Conservation (phyloP, 768 basidiomycete genomes). For the Xerocomus potaroensis region DNA sequence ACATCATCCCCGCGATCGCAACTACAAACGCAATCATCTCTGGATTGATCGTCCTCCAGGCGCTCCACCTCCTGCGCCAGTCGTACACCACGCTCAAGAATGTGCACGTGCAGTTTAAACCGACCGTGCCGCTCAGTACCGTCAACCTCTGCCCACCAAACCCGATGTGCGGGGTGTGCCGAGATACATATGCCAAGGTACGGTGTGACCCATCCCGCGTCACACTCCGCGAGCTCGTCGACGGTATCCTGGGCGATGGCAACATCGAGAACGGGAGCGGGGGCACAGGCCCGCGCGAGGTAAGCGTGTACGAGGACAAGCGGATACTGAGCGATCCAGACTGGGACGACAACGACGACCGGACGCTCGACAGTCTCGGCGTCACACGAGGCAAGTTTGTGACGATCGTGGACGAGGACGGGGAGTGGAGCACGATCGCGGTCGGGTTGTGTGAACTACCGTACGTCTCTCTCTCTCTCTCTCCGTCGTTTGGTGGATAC, state of each 20-base stretch:
- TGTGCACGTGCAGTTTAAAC: conserved; percentile 76
- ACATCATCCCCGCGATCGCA: conserved; percentile 98
- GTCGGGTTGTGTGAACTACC: conserved; percentile 66
- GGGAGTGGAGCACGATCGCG: conserved; percentile 64
- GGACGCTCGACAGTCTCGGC: conserved; percentile 77
- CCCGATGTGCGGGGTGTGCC: conserved; percentile 75
- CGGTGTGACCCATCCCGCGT: conserved; percentile 68
- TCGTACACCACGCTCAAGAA: conserved; percentile 60
- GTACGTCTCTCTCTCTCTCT: conserved; percentile 42
- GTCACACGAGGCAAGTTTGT: conserved; percentile 84
- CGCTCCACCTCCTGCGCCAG: conserved; percentile 74
- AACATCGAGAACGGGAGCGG: conserved; percentile 23
- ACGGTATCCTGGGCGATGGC: conserved; percentile 58
- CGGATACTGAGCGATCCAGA: conserved; percentile 89
- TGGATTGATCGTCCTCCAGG: conserved; percentile 91
- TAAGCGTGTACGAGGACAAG: conserved; percentile 84
- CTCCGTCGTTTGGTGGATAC: neutral
- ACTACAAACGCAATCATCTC: conserved; percentile 98
- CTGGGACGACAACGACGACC: conserved; percentile 82
- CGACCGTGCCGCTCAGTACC: conserved; percentile 70
- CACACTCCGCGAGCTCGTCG: conserved; percentile 69
- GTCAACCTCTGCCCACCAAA: conserved; percentile 68
- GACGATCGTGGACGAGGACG: conserved; percentile 86
- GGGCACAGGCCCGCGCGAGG: conserved; percentile 46
- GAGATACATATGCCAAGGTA: conserved; percentile 76